Percentiles rank a stretch among this genome's conserved stretches.
Evolutionary conservation across 345 rosid species (phyloP).

Genomic region (Populus euphratica): DNA sequence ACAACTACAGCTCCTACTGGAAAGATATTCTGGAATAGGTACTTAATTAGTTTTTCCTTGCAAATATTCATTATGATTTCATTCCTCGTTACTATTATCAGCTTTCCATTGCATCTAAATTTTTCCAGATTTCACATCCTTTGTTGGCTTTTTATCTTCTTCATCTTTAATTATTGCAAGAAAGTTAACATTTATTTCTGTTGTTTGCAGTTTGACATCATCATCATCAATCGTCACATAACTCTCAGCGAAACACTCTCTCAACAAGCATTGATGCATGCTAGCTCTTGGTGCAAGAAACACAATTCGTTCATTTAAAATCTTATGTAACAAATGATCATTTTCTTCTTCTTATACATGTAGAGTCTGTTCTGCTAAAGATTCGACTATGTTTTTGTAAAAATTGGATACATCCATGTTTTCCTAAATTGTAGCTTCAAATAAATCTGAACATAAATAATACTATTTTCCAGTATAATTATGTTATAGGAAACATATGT

Average conservation of each 20-base stretch:
- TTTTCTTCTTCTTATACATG: neutral
- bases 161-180: neutral
- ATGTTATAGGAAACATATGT: neutral
- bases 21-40: conserved; percentile 57
- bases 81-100: neutral
- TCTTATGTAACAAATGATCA: neutral
- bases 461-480: neutral
- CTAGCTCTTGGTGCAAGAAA: neutral
- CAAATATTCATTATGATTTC: neutral
- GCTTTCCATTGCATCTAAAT: neutral
- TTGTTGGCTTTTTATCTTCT: neutral
- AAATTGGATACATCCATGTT: neutral
- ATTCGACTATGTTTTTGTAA: neutral
- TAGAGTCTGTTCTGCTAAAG: neutral
- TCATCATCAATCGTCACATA: conserved; percentile 21
- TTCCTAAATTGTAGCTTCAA: neutral
- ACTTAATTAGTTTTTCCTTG: neutral
- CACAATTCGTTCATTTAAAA: neutral
- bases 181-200: neutral
- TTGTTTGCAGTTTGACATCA: conserved; percentile 39
- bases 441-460: neutral
- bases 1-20: conserved; percentile 57
- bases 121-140: neutral
- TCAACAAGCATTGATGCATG: neutral
- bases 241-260: neutral